These are phyloP conservation scores for Xerocomellus dryophilus DNA, from an alignment of 768 basidiomycete genomes.

Conservation along the genomic window DNA sequence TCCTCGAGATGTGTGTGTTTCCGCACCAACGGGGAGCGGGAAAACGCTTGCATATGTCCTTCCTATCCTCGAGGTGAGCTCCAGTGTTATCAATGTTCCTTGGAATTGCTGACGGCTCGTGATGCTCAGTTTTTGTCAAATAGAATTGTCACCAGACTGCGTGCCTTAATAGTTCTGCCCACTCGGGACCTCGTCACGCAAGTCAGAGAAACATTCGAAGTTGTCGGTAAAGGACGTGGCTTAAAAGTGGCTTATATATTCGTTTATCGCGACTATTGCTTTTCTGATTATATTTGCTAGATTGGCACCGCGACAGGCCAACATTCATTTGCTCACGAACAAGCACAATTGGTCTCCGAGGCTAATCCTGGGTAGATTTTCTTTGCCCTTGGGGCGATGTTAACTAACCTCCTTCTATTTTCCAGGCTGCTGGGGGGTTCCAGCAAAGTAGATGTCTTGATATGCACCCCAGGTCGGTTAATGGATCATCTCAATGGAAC, in stretches of 20 bases:
- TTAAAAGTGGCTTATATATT: conserved; percentile 56
- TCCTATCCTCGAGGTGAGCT: conserved; percentile 80
- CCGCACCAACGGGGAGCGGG: conserved; percentile 96
- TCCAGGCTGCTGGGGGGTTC: conserved; percentile 76
- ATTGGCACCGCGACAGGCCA: conserved; percentile 88
- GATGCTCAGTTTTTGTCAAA: conserved; percentile 58
- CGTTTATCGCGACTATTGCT: background rate
- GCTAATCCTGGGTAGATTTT: conserved; percentile 46
- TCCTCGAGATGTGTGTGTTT: conserved; percentile 84
- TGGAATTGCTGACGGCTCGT: background rate
- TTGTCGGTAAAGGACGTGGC: conserved; percentile 77
- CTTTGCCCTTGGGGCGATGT: background rate
- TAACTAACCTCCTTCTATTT: background rate
- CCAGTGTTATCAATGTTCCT: background rate
- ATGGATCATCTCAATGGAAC: conserved; percentile 93
- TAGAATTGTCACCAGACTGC: conserved; percentile 75
- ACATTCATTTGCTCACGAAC: conserved; percentile 91
- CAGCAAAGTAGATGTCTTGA: conserved; percentile 88
- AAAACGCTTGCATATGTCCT: conserved; percentile 96
- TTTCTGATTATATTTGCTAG: conserved; percentile 30
- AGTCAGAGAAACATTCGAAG: conserved; percentile 90
- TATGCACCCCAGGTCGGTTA: conserved; percentile 92
- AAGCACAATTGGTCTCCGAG: conserved; percentile 72
- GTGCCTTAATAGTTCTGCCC: conserved; percentile 87
- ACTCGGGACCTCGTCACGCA: conserved; percentile 92